Conservation (phyloP, 2,329 filamentous ascomycete species). For the Aspergillus phoenicis region DNA sequence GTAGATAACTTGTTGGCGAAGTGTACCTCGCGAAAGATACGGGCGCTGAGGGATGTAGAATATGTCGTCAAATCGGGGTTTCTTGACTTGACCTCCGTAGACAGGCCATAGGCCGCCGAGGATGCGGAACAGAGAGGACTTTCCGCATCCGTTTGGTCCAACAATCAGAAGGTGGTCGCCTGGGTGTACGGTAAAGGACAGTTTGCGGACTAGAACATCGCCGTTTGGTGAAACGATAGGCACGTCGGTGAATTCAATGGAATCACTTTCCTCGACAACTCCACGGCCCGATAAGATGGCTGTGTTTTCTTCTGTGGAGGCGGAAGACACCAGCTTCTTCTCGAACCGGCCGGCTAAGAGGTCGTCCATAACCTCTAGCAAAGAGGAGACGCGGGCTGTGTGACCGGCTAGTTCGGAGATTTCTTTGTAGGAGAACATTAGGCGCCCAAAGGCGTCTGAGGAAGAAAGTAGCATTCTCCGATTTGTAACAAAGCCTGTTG, state of each 20-base stretch:
- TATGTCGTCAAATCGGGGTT: conserved; percentile 88
- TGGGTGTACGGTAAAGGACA: conserved; percentile 83
- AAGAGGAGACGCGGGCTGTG: conserved; percentile 84
- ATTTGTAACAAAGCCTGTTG: conserved; percentile 82
- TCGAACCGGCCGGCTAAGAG: conserved; percentile 88
- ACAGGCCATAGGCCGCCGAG: conserved; percentile 96
- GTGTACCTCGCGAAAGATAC: conserved; percentile 84
- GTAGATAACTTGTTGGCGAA: conserved; percentile 97
- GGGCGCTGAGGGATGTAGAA: conserved; percentile 98
- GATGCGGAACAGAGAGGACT: conserved; percentile 94
- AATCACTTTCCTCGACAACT: conserved; percentile 75
- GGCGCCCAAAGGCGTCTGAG: conserved; percentile 89
- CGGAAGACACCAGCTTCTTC: conserved; percentile 93
- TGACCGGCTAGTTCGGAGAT: conserved; percentile 95
- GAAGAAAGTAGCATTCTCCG: conserved; percentile 86
- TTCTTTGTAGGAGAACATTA: conserved; percentile 98
- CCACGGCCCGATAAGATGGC: conserved; percentile 81
- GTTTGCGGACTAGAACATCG: conserved; percentile 80
- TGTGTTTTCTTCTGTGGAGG: conserved; percentile 77
- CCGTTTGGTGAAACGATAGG: conserved; percentile 97
- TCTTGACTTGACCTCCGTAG: conserved; percentile 89
- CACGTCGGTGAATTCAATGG: conserved; percentile 84
- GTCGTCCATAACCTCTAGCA: conserved; percentile 93
- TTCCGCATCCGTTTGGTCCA: conserved; percentile 95
- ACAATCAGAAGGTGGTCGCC: conserved; percentile 93